Evolutionary conservation across 495 filamentous ascomycete species (phyloP).

Genomic region (Talaromyces stipitatus): DNA sequence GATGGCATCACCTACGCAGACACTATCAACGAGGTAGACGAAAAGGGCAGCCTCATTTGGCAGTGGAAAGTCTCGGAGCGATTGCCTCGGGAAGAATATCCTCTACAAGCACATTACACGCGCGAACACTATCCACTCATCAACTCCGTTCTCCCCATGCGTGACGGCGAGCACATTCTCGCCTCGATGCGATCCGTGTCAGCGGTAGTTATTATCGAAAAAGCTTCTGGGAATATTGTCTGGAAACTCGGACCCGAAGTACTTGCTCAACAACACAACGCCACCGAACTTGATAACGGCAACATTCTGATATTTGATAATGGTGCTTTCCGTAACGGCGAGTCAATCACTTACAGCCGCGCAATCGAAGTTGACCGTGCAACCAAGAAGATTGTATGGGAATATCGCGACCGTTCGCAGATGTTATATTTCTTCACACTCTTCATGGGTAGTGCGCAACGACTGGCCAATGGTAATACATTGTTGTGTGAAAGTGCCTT

Average conservation of each 20-base stretch:
- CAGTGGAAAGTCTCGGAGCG: constrained; percentile 35
- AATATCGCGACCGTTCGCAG: constrained; percentile 35
- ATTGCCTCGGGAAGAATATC: constrained; percentile 24
- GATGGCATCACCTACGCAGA: constrained; percentile 33
- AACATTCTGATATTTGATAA: constrained; percentile 42
- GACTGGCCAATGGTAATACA: constrained; percentile 30
- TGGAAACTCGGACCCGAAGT: constrained; percentile 34
- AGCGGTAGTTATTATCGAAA: constrained; percentile 32
- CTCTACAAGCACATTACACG: constrained; percentile 30
- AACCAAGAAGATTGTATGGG: constrained; percentile 32
- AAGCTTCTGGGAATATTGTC: constrained; percentile 26
- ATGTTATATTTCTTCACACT: constrained; percentile 39
- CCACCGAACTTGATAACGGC: constrained; percentile 28
- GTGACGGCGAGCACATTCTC: constrained; percentile 31
- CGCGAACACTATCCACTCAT: constrained; percentile 41
- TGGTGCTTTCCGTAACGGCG: constrained; percentile 30
- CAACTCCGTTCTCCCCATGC: constrained; percentile 28
- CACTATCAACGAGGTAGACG: constrained; percentile 36
- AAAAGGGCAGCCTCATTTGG: constrained; percentile 27
- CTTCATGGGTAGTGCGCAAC: constrained; percentile 43
- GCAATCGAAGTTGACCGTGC: constrained; percentile 27
- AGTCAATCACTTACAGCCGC: constrained; percentile 32
- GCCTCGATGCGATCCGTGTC: constrained; percentile 35
- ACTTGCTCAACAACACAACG: constrained; percentile 38
- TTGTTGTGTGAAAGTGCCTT: constrained; percentile 36